These are phyloP conservation scores for Venturia carpophila DNA, from an alignment of 2,329 filamentous ascomycete species.

Conservation along the genomic window DNA sequence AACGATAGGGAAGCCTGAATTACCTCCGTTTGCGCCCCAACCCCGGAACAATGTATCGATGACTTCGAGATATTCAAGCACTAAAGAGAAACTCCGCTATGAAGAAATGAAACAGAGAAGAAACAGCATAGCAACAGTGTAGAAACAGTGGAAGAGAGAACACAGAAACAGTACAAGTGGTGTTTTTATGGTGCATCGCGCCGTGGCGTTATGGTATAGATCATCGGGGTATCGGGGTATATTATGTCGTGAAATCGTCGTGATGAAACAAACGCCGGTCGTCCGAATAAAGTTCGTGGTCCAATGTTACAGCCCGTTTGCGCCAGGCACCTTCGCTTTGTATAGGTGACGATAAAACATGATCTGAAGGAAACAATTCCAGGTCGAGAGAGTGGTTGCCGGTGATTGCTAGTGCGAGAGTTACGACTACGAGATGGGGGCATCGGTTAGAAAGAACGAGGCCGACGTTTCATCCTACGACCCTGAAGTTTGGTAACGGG, in stretches of 20 bases:
- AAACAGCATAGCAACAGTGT: background rate
- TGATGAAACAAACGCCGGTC: background rate
- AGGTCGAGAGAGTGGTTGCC: background rate
- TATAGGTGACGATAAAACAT: background rate
- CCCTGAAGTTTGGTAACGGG: background rate
- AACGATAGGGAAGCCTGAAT: background rate
- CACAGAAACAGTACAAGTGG: background rate
- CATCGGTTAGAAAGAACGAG: background rate
- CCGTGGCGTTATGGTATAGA: background rate
- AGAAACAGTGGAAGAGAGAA: background rate
- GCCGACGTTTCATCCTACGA: background rate
- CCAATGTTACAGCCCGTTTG: background rate
- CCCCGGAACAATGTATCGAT: background rate
- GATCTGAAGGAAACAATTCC: background rate
- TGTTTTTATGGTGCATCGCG: background rate
- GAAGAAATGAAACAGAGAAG: background rate
- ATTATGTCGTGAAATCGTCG: conserved; percentile 8
- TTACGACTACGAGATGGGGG: too few relatives aligned
- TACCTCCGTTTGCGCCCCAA: background rate
- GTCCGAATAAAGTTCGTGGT: background rate
- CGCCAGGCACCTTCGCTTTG: conserved; percentile 5
- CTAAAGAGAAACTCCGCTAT: background rate
- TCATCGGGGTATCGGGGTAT: background rate
- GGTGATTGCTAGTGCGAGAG: background rate
- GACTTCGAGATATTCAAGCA: background rate